These are phyloP conservation scores for Petrea volubilis DNA, from an alignment of 257 asterid genomes.

Conservation along the genomic window DNA sequence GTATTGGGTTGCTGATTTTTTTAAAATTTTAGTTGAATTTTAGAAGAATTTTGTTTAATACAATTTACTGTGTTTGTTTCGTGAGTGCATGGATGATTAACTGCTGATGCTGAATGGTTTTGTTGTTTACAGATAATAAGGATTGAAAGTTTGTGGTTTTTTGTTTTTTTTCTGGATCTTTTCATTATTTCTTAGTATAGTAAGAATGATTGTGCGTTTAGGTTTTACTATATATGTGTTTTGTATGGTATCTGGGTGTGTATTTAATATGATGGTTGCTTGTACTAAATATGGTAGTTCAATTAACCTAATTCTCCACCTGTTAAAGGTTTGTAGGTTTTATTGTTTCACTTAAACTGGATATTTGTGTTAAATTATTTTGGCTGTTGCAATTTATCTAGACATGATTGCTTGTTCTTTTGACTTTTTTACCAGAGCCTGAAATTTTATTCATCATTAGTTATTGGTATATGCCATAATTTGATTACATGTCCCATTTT, in stretches of 20 bases:
- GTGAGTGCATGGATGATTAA: slow-evolving; percentile 11
- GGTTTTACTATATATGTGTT: slow-evolving; percentile 5
- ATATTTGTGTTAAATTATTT: slow-evolving; percentile 7
- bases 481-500: neutral
- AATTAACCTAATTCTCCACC: neutral
- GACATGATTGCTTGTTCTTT: neutral
- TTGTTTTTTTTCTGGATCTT: neutral
- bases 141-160: neutral
- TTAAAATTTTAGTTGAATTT: slow-evolving; percentile 11
- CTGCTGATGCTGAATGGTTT: slow-evolving; percentile 18
- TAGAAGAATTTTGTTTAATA: neutral
- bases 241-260: neutral
- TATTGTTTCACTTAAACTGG: slow-evolving; percentile 10
- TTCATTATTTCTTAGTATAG: slow-evolving; percentile 7
- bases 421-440: neutral
- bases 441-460: neutral
- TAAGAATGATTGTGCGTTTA: neutral
- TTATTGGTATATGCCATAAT: neutral
- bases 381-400: slow-evolving; percentile 1
- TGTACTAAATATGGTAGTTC: neutral
- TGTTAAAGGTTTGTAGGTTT: neutral
- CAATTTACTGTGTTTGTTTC: neutral
- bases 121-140: slow-evolving; percentile 18
- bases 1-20: slow-evolving; percentile 4
- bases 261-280: neutral